phyloP scores from a whole-genome alignment of 257 asterid species.

The Solanum verrucosum region DNA sequence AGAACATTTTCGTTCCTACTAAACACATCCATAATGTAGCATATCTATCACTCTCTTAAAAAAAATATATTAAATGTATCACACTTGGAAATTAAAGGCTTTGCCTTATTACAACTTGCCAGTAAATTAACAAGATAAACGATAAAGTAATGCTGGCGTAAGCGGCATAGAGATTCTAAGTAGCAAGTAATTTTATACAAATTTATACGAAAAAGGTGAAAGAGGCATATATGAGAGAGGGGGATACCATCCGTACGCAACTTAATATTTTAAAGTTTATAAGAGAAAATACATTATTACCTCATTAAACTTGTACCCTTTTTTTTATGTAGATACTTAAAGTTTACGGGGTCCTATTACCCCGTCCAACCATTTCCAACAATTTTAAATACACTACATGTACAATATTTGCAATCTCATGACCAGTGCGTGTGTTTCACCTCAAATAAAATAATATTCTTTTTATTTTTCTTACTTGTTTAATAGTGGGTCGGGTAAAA shows the following conservation, averaged over 20 bases:
- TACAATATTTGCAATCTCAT: no score
- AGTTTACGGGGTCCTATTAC: no score
- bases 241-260: not conserved
- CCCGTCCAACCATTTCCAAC: no score
- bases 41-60: not conserved
- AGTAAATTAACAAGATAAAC: not conserved
- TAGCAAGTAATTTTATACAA: not conserved
- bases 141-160: not conserved
- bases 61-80: not conserved
- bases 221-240: not conserved
- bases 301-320: no score
- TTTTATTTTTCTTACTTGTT: no score
- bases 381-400: no score
- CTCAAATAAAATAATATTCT: no score
- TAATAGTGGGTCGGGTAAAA: no score
- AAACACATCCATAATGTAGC: not conserved
- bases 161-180: not conserved
- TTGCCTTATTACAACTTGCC: not conserved
- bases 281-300: no score
- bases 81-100: not conserved
- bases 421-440: no score
- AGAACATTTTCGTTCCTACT: not conserved
- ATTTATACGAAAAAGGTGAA: not conserved
- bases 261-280: not conserved
- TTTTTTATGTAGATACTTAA: no score